These are phyloP conservation scores for Gamarada debralockiae DNA, from an alignment of 495 filamentous ascomycete genomes.

Conservation along the genomic window DNA sequence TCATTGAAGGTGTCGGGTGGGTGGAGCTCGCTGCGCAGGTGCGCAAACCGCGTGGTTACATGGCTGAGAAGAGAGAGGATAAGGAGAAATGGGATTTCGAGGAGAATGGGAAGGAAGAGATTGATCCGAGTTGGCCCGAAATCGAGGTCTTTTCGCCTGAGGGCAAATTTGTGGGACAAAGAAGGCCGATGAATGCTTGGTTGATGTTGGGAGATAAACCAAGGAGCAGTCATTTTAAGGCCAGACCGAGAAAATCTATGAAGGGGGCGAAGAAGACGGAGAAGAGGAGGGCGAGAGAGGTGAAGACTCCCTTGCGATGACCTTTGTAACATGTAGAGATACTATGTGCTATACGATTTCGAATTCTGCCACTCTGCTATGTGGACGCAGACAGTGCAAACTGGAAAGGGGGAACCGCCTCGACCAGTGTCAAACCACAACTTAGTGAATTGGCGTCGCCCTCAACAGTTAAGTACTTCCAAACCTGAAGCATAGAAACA, in stretches of 20 bases:
- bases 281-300: constrained; percentile 27
- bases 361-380: background rate
- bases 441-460: no score
- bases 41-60: constrained; percentile 36
- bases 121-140: constrained; percentile 41
- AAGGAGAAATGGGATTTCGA: background rate
- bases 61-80: constrained; percentile 1
- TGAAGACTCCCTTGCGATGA: no score
- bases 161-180: constrained; percentile 66
- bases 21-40: constrained; percentile 84
- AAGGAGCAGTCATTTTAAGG: constrained; percentile 19
- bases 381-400: background rate
- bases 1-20: constrained; percentile 92
- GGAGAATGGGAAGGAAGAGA: constrained; percentile 14
- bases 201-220: constrained; percentile 29
- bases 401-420: no score
- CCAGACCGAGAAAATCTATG: constrained; percentile 53
- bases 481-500: no score
- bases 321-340: constrained; percentile 2
- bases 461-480: no score
- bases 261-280: constrained; percentile 50
- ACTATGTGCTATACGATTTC: background rate
- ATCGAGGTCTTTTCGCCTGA: constrained; percentile 85
- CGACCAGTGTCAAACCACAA: no score
- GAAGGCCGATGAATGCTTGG: constrained; percentile 75